These are phyloP conservation scores for Amylostereum areolatum DNA, from an alignment of 1,284 basidiomycete species.

Conservation along the genomic window DNA sequence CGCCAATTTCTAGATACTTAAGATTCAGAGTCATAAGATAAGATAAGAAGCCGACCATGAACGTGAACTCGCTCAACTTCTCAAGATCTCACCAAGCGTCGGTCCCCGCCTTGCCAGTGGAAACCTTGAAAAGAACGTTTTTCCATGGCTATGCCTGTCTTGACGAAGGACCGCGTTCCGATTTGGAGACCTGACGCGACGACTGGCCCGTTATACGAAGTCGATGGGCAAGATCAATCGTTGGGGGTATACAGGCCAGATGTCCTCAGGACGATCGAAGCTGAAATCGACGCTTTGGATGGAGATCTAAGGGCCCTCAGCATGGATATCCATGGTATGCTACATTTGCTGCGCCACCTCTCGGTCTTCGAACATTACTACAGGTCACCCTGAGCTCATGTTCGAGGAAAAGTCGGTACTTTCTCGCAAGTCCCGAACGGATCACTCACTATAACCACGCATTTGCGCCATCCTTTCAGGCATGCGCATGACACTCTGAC, in stretches of 20 bases:
- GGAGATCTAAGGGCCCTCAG: conserved; percentile 53
- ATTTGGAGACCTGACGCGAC: too few species aligned
- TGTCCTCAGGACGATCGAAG: conserved; percentile 49
- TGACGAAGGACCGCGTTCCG: too few species aligned
- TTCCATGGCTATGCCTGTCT: too few species aligned
- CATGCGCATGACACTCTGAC: conserved; percentile 51
- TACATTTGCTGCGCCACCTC: too few species aligned
- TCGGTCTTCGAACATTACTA: background rate
- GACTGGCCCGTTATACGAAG: conserved; percentile 7
- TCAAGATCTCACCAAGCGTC: too few species aligned
- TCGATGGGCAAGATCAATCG: conserved; percentile 5
- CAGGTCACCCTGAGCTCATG: conserved; percentile 56
- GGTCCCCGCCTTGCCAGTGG: too few species aligned
- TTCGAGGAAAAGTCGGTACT: conserved; percentile 40
- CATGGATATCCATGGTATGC: conserved; percentile 60
- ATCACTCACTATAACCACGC: background rate
- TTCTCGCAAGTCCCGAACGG: background rate
- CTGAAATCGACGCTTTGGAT: conserved; percentile 47
- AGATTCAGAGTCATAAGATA: too few species aligned
- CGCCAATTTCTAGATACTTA: too few species aligned
- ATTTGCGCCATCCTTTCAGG: conserved; percentile 25
- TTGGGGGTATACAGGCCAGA: conserved; percentile 23
- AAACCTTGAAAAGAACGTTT: too few species aligned
- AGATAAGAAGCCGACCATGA: too few species aligned
- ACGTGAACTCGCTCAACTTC: too few species aligned